Evolutionary conservation across 1,284 basidiomycete species (phyloP), one percentile per base, ranked within the genome.

Genomic region (Cryptococcus amylolentus): DNA sequence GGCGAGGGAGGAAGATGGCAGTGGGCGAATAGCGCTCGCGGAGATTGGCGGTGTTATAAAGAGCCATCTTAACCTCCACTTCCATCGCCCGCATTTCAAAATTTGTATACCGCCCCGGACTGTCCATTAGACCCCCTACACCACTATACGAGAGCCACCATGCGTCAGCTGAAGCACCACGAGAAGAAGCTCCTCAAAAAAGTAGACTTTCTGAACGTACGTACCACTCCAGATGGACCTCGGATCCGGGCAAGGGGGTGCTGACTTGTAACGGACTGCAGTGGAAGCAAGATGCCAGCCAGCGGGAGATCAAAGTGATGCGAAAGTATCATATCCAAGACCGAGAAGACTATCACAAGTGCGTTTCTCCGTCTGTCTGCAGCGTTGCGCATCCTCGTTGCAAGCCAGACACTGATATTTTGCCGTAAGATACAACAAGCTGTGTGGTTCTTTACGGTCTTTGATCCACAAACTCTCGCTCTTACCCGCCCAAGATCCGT

Each of bases 281-380:
- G 88, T 98, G 96, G 95, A 98, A 94, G 80, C 88, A 92, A 78
- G 94, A 98, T 86, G 86, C 89, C 9, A 89, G 87, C 71, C 79
- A 89, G 48, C 86, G 95, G 50, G 95, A 99, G 81, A 85, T 92
- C 77, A 92, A 89, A 76, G 89, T 98, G 56, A 90, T 98, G 86
- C 85, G 95, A 45, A 81, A 93, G 59, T 99, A 98, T 76, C 95
- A 98, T 78, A 84, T 97, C 61, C 92, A 95, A 73, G 83, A 92
- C 78, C 80, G 92, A 67, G 93, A 98, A 61, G 94, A 98, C 79
- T 98, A 98, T 77, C 88, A 92, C 83, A 93, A 93, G 85, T 91
- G 64, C 61, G 77, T 72, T 72, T 38, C 26, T 48, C 14, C 53
- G 14, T 41, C n/a, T 45, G 10, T 45, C 3, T 14, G 18, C 14